Evolutionary conservation across 345 rosid genomes (phyloP).

Genomic region (Cardiospermum halicacabum): DNA sequence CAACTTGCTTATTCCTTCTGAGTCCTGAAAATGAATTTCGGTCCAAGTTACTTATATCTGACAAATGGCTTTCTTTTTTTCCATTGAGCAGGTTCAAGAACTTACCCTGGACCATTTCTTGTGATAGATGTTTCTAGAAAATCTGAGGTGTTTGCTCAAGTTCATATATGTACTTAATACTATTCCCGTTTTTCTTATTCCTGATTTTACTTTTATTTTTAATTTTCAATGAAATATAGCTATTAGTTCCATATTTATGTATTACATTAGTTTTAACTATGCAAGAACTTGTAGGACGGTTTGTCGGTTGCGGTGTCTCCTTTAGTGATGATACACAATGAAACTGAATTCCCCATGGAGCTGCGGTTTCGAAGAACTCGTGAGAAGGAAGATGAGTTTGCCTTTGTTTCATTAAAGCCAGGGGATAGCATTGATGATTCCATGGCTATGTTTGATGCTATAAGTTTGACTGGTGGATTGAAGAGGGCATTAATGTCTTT

Average conservation of each 20-base stretch:
- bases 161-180: not conserved
- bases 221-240: not conserved
- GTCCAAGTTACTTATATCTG: not conserved
- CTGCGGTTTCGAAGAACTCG: conserved; percentile 71
- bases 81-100: conserved; percentile 63
- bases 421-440: conserved; percentile 87
- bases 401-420: conserved; percentile 52
- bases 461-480: conserved; percentile 58
- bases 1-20: not conserved
- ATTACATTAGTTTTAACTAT: not conserved
- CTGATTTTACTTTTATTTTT: not conserved
- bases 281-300: conserved; percentile 54
- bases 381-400: conserved; percentile 50
- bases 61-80: conserved; percentile 5
- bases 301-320: conserved; percentile 80
- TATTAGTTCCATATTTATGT: conserved; percentile 1
- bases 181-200: not conserved
- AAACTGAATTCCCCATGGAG: conserved; percentile 70
- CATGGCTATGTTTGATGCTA: conserved; percentile 70
- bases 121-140: conserved; percentile 65
- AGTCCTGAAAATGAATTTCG: not conserved
- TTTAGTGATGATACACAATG: conserved; percentile 75
- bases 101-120: conserved; percentile 83
- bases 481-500: conserved; percentile 77
- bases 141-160: conserved; percentile 51